Base-by-base conservation (phyloP, 1,139 yeast species). In the Taphrina communis region DNA sequence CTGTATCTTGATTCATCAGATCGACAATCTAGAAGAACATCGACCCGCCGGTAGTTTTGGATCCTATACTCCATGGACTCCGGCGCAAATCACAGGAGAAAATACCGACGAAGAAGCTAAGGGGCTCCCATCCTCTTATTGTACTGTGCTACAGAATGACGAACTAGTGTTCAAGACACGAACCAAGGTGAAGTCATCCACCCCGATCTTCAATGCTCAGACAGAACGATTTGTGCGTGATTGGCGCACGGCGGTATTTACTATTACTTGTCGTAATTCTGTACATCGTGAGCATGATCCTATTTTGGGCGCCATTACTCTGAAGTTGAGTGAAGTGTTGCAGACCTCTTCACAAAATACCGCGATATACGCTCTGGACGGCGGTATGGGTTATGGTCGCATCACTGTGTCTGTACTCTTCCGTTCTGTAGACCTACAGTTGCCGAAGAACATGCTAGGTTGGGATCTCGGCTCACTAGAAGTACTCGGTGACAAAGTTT, bases 341-440 rank as follows among this genome's bases (percentile, higher is more conserved):
- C 65, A 38, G 35, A 68, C 65, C n/a, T 21, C 60, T 9, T 68
- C 70, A 19, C 70, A 68, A 17, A 44, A 52, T 17, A 68, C 70
- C 4, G 65, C 60, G 12, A 51, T 65, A 36, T 68, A 41, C 42
- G 59, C 68, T 2, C 41, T 68, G 5, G 69, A 68, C 25, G 70
- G 70, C 6, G 70, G 70, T 12, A 68, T 68, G 61, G 70, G 70
- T 11, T 68, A 58, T 53, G 70, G 70, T 42, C 67, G 68, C 9
- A 51, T 68, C 11, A 65, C 66, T 19, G 52, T 68, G 5, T 68
- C 70, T 9, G 50, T 68, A 12, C 56, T 68, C n/a, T 68, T 68
- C 65, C 31, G 69, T 8, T 62, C 68, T 6, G 55, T 68, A 31
- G 58, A 65, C 25, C 61, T 68, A 12, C 58, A 58, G 17, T 44